A percentile compares a stretch with the other conserved stretches of the same genome.
Evolutionary conservation across 1,284 basidiomycete genomes (phyloP).

Genomic region (Stygiomarasmius scandens): DNA sequence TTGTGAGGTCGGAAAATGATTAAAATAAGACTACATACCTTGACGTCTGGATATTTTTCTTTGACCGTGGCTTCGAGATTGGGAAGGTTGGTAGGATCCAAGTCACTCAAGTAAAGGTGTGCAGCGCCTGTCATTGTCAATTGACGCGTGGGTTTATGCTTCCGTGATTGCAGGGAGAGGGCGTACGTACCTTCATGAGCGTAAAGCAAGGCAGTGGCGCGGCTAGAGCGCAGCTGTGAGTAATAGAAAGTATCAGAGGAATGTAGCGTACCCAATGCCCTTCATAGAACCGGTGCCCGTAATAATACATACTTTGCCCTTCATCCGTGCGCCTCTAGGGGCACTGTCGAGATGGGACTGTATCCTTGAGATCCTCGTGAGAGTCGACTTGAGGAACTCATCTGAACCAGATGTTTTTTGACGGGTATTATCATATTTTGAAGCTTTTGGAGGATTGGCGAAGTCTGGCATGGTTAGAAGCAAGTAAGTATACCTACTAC

Average conservation of each 20-base stretch:
- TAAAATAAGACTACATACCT: constrained; percentile 48
- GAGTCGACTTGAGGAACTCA: constrained; percentile 12
- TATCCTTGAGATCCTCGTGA: constrained; percentile 66
- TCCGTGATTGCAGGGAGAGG: neutral
- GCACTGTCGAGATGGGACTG: constrained; percentile 67
- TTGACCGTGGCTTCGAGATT: constrained; percentile 72
- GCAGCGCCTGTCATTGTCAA: constrained; percentile 72
- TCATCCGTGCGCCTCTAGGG: constrained; percentile 62
- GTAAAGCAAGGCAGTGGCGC: constrained; percentile 74
- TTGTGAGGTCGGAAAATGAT: constrained; percentile 9
- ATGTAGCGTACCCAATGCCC: constrained; percentile 74
- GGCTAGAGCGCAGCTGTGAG: constrained; percentile 43
- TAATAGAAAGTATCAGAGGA: neutral
- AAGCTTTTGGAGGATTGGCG: constrained; percentile 1
- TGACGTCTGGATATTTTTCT: constrained; percentile 75
- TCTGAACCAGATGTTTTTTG: constrained; percentile 1
- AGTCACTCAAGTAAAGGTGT: constrained; percentile 87
- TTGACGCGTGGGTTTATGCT: neutral
- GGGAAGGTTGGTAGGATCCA: constrained; percentile 69
- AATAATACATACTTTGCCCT: constrained; percentile 86
- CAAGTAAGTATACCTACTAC: neutral
- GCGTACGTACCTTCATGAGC: constrained; percentile 73
- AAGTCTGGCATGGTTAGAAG: constrained; percentile 8
- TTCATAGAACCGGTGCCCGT: constrained; percentile 85
- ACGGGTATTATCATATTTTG: constrained; percentile 14